Conservation (phyloP, 164 flowering plant genomes). For the Buxus sempervirens region DNA sequence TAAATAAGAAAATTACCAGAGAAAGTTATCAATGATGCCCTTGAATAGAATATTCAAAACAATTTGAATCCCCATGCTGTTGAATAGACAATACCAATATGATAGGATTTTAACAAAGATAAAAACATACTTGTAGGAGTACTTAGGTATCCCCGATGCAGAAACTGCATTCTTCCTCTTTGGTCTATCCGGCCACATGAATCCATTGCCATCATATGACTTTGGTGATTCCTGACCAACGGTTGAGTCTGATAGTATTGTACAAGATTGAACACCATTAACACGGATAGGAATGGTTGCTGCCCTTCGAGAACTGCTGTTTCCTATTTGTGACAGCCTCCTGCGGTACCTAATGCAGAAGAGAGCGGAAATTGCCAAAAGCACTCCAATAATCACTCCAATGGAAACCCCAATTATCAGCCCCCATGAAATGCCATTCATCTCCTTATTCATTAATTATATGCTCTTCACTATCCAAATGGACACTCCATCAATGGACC, state of each 20-base stretch:
- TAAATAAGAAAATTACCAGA: no score
- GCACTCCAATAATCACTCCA: slow-evolving; percentile 84
- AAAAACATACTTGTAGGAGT: slow-evolving; percentile 70
- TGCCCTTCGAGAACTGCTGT: slow-evolving; percentile 82
- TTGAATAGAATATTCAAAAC: neutral
- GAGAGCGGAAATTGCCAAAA: slow-evolving; percentile 62
- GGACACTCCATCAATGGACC: slow-evolving; percentile 17
- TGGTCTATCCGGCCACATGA: slow-evolving; percentile 72
- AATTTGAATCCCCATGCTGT: neutral
- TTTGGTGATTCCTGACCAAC: slow-evolving; percentile 81
- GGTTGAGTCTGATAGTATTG: slow-evolving; percentile 78
- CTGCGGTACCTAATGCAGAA: slow-evolving; percentile 69
- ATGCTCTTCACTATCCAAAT: slow-evolving; percentile 15
- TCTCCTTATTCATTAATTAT: slow-evolving; percentile 21
- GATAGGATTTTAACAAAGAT: neutral
- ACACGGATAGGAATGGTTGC: slow-evolving; percentile 71
- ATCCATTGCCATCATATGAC: slow-evolving; percentile 37
- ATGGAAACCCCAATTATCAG: slow-evolving; percentile 84
- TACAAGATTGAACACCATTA: slow-evolving; percentile 72
- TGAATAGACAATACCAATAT: neutral
- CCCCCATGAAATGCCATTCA: slow-evolving; percentile 71
- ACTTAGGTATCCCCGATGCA: slow-evolving; percentile 86
- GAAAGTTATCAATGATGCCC: no score
- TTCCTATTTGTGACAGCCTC: slow-evolving; percentile 75
- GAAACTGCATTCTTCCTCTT: slow-evolving; percentile 59